Base-by-base conservation (phyloP, 108 stramenopile genomes). In the Cafeteria roenbergensis region DNA sequence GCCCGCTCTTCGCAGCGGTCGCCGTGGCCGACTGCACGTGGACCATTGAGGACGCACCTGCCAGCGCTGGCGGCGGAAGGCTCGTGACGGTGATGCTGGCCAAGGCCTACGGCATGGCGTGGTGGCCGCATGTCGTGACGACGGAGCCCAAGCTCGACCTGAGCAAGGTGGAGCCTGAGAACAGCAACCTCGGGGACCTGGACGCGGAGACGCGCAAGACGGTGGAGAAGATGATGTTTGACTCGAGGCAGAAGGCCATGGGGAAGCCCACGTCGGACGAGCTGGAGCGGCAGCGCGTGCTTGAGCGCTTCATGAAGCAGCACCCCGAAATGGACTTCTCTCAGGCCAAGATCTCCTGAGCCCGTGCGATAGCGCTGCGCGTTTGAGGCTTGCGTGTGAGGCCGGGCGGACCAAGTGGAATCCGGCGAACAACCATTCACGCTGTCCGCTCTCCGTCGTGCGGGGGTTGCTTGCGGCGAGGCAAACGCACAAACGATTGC, bases 161-260 rank as follows among this genome's bases (percentile, higher is more conserved):
- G 34, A 80, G 77, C 32, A 91, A 91, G 80, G 90, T 99, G 25
- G 88, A 91, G 57, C 98, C 98, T 0, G 97, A 99, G 81, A 93
- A 86, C 73, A 88, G 87, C 33, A 85, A 89, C 51, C 80, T 99
- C 57, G 69, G 62, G 3, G 98, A 99, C 73, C 70, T 99, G 63
- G 95, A 99, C 73, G 94, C 92, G 24, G 98, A 97, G 67, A 97
- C 95, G 28, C 75, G 95, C 34, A 87, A 95, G 70, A 97, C 98
- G 22, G 98, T 99, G 51, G 98, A 97, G 76, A 99, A 99, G 71
- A 97, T 99, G 98, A 97, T 95, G 98, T 95, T 87, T 70, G 97
- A 99, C 80, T 95, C 97, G 68, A 80, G 95, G 50, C 94, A 95
- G 80, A 97, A 97, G 80, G 92, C 92, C 1, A 62, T 92, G 85